phyloP scores from a whole-genome alignment of 768 basidiomycete species.

The Hortiboletus campestris region DNA sequence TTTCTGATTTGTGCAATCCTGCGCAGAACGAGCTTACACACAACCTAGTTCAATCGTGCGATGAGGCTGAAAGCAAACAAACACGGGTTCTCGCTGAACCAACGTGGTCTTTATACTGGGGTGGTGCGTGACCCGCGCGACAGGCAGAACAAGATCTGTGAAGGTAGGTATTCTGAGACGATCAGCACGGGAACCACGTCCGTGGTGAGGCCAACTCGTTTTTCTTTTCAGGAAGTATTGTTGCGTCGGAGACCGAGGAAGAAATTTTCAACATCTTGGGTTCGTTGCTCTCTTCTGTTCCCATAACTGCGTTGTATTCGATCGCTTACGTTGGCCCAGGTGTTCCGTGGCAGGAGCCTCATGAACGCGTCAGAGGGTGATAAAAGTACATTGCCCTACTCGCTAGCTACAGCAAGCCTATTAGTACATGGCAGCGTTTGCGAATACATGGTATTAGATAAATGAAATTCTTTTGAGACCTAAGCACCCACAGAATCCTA shows the following conservation, averaged over 20 bases:
- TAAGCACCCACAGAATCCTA: neutral
- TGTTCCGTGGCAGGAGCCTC: slow-evolving; percentile 82
- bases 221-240: slow-evolving; percentile 47
- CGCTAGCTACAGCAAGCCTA: neutral
- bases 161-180: slow-evolving; percentile 38
- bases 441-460: neutral
- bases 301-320: neutral
- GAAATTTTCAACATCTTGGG: slow-evolving; percentile 80
- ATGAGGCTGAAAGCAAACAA: slow-evolving; percentile 81
- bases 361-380: slow-evolving; percentile 58
- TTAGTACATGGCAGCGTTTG: neutral
- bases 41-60: slow-evolving; percentile 78
- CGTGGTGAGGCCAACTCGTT: neutral
- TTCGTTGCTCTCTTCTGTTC: slow-evolving; percentile 17
- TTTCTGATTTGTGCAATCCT: neutral
- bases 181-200: neutral
- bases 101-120: slow-evolving; percentile 73
- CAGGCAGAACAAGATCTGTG: slow-evolving; percentile 55
- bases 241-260: slow-evolving; percentile 82
- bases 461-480: too few species aligned
- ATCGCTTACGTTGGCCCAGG: slow-evolving; percentile 28
- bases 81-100: slow-evolving; percentile 84
- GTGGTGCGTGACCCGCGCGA: slow-evolving; percentile 71
- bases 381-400: neutral
- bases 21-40: neutral